Percentiles rank a stretch among this genome's conserved stretches.
These are phyloP conservation scores for Fusarium agapanthi DNA, from an alignment of 2,329 filamentous ascomycete species.

Conservation along the genomic window DNA sequence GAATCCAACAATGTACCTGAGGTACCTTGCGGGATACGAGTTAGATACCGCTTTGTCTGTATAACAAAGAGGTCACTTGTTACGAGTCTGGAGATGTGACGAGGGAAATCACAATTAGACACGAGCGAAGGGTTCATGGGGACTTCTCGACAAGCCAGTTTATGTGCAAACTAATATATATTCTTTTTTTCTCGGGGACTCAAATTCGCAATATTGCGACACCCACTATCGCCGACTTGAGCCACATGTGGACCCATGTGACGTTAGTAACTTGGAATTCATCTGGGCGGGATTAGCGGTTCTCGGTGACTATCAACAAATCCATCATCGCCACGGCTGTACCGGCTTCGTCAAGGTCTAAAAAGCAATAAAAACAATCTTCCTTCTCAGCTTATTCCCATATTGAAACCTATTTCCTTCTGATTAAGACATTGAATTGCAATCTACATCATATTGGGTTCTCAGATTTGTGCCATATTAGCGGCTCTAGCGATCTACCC, in stretches of 20 bases:
- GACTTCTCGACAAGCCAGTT: neutral
- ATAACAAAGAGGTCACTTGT: neutral
- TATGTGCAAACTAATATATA: neutral
- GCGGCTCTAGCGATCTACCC: neutral
- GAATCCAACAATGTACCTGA: constrained; percentile 9
- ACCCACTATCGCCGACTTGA: constrained; percentile 20
- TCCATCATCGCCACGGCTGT: neutral
- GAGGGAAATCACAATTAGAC: neutral
- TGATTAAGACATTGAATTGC: neutral
- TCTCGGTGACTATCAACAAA: constrained; percentile 25
- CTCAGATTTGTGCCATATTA: neutral
- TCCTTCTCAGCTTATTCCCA: neutral
- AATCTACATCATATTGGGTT: neutral
- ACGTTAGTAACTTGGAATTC: neutral
- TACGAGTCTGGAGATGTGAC: neutral
- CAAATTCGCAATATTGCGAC: constrained; percentile 10
- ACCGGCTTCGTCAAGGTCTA: neutral
- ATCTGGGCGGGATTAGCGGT: constrained; percentile 12
- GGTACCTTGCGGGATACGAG: constrained; percentile 14
- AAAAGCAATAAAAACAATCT: neutral
- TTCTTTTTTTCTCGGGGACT: neutral
- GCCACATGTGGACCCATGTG: neutral
- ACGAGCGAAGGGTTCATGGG: neutral
- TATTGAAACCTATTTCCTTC: neutral
- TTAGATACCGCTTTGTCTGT: constrained; percentile 10